phyloP scores from a whole-genome alignment of 106 monocot genomes.

The Dioscorea alata region DNA sequence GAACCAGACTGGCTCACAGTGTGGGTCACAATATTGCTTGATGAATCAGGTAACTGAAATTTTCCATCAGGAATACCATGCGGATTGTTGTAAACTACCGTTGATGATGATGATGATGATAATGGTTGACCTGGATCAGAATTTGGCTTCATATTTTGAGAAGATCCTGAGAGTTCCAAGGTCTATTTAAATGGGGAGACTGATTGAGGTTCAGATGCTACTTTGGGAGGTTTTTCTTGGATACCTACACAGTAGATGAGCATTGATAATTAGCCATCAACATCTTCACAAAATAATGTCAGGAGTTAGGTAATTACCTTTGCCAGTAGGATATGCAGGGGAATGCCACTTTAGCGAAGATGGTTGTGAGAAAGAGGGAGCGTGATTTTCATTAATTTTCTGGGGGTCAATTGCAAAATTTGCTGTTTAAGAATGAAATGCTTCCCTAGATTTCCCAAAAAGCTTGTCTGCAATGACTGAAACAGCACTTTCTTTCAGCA shows the following conservation, averaged over 20 bases:
- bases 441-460: slow-evolving; percentile 36
- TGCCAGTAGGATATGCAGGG: slow-evolving; percentile 6
- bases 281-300: background rate
- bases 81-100: slow-evolving; percentile 11
- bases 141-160: slow-evolving; percentile 17
- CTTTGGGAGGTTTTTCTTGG: slow-evolving; percentile 23
- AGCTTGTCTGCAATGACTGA: slow-evolving; percentile 24
- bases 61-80: slow-evolving; percentile 1
- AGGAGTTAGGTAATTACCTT: slow-evolving; percentile 29
- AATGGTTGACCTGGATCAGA: slow-evolving; percentile 13
- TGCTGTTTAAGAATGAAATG: slow-evolving; percentile 33
- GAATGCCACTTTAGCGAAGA: slow-evolving; percentile 16
- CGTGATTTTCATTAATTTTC: slow-evolving; percentile 9
- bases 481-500: slow-evolving; percentile 14
- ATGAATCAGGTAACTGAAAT: slow-evolving; percentile 14
- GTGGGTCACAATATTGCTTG: background rate
- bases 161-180: slow-evolving; percentile 36
- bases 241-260: slow-evolving; percentile 12
- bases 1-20: slow-evolving; percentile 3
- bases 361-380: slow-evolving; percentile 20
- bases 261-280: background rate
- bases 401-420: slow-evolving; percentile 6
- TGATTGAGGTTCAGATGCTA: slow-evolving; percentile 24
- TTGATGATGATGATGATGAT: slow-evolving; percentile 16
- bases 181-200: slow-evolving; percentile 45